Conservation (phyloP, 805 yeast species). For the Metschnikowia bowlesiae region DNA sequence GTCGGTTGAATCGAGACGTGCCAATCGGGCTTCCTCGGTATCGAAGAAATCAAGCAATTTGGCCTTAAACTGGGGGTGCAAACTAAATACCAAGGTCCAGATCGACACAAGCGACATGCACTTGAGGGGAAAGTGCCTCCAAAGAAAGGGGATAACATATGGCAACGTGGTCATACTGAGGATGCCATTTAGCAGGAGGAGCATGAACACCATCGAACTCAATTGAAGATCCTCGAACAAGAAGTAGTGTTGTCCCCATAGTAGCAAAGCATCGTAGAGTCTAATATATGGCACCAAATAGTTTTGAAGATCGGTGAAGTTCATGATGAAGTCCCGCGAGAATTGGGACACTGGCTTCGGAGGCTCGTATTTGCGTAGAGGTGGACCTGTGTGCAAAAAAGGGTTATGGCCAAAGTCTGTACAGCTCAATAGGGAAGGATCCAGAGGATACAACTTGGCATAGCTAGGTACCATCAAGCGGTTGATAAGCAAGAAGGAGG, state of each 20-base stretch:
- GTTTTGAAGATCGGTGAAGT: slow-evolving; percentile 81
- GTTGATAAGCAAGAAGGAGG: slow-evolving; percentile 49
- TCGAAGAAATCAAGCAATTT: slow-evolving; percentile 43
- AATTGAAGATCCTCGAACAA: slow-evolving; percentile 60
- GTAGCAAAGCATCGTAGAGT: slow-evolving; percentile 53
- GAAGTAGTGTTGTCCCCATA: slow-evolving; percentile 51
- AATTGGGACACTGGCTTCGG: slow-evolving; percentile 77
- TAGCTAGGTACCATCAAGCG: slow-evolving; percentile 68
- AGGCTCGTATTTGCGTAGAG: slow-evolving; percentile 42
- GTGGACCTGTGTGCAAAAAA: slow-evolving; percentile 42
- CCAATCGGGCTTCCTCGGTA: slow-evolving; percentile 63
- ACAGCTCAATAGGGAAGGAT: slow-evolving; percentile 25
- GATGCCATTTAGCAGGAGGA: slow-evolving; percentile 22
- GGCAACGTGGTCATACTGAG: slow-evolving; percentile 26
- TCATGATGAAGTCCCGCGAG: slow-evolving; percentile 70
- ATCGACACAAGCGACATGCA: slow-evolving; percentile 32
- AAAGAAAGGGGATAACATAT: slow-evolving; percentile 26
- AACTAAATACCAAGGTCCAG: slow-evolving; percentile 43
- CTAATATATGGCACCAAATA: slow-evolving; percentile 64
- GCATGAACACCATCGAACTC: slow-evolving; percentile 49
- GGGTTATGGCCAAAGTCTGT: slow-evolving; percentile 25
- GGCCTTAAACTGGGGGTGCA: slow-evolving; percentile 56
- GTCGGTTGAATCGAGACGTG: slow-evolving; percentile 45
- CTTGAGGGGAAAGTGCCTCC: slow-evolving; percentile 27
- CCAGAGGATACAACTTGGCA: slow-evolving; percentile 59